These are phyloP conservation scores for Mycena kentingensis DNA, from an alignment of 768 basidiomycete genomes.

Conservation along the genomic window DNA sequence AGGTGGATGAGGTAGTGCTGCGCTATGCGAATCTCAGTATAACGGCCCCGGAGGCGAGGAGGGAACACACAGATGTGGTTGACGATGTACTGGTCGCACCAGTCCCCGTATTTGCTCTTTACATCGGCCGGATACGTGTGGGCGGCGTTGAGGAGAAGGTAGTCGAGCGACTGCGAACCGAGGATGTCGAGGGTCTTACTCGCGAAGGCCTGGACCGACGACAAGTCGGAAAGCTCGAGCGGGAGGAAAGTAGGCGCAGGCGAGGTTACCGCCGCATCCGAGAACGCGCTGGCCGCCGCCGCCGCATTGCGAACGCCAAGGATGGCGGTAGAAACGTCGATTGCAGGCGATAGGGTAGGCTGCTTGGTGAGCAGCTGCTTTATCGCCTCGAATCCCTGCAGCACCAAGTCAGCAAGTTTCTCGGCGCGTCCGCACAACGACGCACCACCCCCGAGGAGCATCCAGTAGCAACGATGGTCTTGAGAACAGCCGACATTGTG, in stretches of 20 bases:
- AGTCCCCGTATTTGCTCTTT: constrained; percentile 2
- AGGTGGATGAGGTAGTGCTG: constrained; percentile 20
- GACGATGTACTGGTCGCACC: constrained; percentile 16
- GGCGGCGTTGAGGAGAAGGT: constrained; percentile 16
- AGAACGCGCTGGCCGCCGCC: constrained; percentile 5
- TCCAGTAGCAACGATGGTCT: constrained; percentile 18
- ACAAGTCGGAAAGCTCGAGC: constrained; percentile 14
- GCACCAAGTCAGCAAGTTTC: not conserved
- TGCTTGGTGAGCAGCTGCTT: constrained; percentile 17
- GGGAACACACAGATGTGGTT: constrained; percentile 13
- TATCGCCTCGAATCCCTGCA: constrained; percentile 16
- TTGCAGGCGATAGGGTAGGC: not conserved
- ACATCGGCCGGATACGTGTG: not conserved
- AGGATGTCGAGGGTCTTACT: constrained; percentile 6
- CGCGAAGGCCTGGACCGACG: constrained; percentile 11
- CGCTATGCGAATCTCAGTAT: not conserved
- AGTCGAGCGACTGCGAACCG: constrained; percentile 5
- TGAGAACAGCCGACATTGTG: too few species aligned
- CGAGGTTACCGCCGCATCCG: not conserved
- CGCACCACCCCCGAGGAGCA: constrained; percentile 16
- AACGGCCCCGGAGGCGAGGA: not conserved
- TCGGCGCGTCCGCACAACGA: too few species aligned
- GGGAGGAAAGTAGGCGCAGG: constrained; percentile 12
- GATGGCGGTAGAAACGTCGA: constrained; percentile 4
- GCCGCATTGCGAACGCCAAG: constrained; percentile 17